Evolutionary conservation across 805 yeast species (phyloP).

Genomic region (Hanseniaspora lindneri): DNA sequence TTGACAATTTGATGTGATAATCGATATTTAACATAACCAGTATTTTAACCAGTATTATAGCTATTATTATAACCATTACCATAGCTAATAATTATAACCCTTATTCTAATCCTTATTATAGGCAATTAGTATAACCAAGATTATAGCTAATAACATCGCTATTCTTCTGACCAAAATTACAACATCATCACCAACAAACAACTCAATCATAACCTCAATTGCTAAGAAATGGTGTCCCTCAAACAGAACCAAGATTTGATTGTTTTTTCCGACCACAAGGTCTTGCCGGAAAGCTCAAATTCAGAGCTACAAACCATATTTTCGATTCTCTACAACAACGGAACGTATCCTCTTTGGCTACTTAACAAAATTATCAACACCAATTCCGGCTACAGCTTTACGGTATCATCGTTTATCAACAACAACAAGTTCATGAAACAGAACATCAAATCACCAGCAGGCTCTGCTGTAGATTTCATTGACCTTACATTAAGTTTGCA

Average conservation of each 20-base stretch:
- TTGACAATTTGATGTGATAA: too few species aligned
- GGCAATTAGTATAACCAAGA: too few species aligned
- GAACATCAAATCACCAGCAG: not conserved
- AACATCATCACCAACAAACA: not conserved
- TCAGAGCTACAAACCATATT: constrained; percentile 29
- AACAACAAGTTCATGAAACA: constrained; percentile 18
- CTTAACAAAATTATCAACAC: constrained; percentile 44
- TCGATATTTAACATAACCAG: too few species aligned
- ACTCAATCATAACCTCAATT: not conserved
- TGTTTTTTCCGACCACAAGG: constrained; percentile 41
- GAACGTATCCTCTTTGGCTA: constrained; percentile 58
- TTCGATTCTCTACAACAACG: constrained; percentile 26
- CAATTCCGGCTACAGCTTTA: constrained; percentile 19
- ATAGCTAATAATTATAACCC: too few species aligned
- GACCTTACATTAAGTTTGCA: constrained; percentile 30
- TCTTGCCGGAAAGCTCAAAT: constrained; percentile 27
- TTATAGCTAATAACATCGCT: not conserved
- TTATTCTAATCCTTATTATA: too few species aligned
- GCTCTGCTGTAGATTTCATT: constrained; percentile 9
- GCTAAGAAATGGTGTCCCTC: not conserved
- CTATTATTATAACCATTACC: too few species aligned
- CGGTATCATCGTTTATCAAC: constrained; percentile 26
- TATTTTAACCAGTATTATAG: too few species aligned
- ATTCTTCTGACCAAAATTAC: not conserved
- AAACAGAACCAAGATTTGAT: constrained; percentile 48